phyloP scores from a whole-genome alignment of 345 rosid genomes.

The Jatropha curcas region DNA sequence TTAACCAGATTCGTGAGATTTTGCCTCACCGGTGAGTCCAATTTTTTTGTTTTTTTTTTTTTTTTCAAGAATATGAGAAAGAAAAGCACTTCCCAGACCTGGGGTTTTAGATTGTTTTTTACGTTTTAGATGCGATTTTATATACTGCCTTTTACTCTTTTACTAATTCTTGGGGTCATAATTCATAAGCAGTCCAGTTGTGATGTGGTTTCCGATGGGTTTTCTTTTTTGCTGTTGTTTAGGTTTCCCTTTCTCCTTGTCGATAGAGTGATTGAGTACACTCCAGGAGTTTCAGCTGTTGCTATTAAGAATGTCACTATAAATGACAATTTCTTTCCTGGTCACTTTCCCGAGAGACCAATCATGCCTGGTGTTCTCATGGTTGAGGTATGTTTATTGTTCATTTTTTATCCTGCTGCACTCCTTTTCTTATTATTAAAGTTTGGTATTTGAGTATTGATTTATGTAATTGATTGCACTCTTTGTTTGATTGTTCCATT shows the following conservation, averaged over 20 bases:
- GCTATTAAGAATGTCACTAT: slow-evolving; percentile 96
- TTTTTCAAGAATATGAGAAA: too few relatives aligned
- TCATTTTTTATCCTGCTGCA: not conserved
- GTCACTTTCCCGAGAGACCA: slow-evolving; percentile 98
- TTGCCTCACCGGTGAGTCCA: slow-evolving; percentile 77
- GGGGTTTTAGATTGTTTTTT: too few relatives aligned
- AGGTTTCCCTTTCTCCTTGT: slow-evolving; percentile 98
- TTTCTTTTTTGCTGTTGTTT: slow-evolving; percentile 10
- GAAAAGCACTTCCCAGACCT: too few relatives aligned
- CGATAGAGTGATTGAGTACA: slow-evolving; percentile 97
- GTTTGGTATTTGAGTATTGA: too few relatives aligned
- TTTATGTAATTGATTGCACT: too few relatives aligned
- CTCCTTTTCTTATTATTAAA: too few relatives aligned
- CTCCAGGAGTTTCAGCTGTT: slow-evolving; percentile 91
- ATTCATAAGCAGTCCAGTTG: not conserved
- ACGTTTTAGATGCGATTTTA: too few relatives aligned
- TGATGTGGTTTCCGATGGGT: slow-evolving; percentile 2
- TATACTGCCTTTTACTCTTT: too few relatives aligned
- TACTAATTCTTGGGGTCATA: not conserved
- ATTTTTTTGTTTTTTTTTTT: not conserved
- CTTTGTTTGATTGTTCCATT: too few relatives aligned
- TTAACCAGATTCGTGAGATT: slow-evolving; percentile 83
- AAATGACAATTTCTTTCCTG: slow-evolving; percentile 98
- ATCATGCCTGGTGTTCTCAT: slow-evolving; percentile 99
- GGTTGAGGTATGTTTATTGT: slow-evolving; percentile 67